Evolutionary conservation across 495 filamentous ascomycete species (phyloP).

Genomic region (Xylaria venustula): DNA sequence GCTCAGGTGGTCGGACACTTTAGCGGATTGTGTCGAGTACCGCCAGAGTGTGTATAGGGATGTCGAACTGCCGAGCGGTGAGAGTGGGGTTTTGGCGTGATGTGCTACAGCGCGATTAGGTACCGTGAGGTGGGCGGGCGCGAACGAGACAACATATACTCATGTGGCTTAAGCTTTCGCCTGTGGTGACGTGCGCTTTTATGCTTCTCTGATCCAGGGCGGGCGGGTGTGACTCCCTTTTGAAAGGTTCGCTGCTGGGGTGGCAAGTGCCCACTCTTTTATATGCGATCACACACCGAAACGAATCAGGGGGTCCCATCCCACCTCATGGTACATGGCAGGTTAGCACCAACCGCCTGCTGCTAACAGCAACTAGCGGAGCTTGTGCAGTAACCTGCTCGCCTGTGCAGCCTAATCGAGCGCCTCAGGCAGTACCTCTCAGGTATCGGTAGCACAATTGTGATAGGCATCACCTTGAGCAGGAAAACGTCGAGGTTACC

Average conservation of each 20-base stretch:
- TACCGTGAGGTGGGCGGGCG: not conserved
- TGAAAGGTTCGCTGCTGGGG: constrained; percentile 10
- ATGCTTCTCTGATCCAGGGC: constrained; percentile 9
- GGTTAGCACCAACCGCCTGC: no score
- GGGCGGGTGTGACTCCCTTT: constrained; percentile 8
- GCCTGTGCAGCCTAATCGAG: not conserved
- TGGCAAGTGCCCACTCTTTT: constrained; percentile 30
- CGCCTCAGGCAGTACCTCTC: no score
- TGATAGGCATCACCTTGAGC: not conserved
- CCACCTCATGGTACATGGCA: no score
- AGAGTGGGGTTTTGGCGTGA: constrained; percentile 19
- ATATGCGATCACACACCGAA: constrained; percentile 23
- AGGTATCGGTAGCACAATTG: not conserved
- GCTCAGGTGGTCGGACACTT: no score
- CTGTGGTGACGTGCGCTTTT: constrained; percentile 12
- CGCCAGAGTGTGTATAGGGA: no score
- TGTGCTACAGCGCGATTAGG: not conserved
- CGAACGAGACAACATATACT: not conserved
- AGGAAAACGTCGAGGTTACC: not conserved
- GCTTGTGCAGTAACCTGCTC: no score
- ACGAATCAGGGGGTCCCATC: constrained; percentile 2
- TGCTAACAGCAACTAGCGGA: no score
- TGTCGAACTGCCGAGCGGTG: constrained; percentile 36
- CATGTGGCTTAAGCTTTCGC: constrained; percentile 14
- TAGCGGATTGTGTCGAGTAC: no score